Conservation (phyloP, 176 grass and related monocot species). For the Musa acuminata region DNA sequence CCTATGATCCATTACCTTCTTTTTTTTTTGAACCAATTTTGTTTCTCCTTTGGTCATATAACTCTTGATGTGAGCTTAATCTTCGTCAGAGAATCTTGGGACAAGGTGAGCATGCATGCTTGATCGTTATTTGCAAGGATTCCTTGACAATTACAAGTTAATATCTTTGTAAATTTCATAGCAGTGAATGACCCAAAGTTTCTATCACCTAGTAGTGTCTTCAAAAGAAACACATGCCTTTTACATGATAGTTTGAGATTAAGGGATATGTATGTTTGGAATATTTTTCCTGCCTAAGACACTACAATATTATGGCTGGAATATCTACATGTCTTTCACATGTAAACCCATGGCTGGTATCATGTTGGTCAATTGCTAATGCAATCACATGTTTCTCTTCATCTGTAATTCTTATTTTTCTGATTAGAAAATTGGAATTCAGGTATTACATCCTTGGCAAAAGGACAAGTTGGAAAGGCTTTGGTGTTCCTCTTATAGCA, state of each 20-base stretch:
- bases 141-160: not conserved
- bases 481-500: constrained; percentile 73
- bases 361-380: not conserved
- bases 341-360: not conserved
- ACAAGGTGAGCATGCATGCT: not conserved
- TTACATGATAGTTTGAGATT: not conserved
- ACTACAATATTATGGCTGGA: not conserved
- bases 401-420: constrained; percentile 4
- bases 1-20: no score
- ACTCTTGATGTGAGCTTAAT: not conserved
- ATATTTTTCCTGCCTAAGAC: not conserved
- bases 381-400: not conserved
- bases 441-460: constrained; percentile 53
- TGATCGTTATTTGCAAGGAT: not conserved
- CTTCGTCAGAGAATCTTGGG: not conserved
- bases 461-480: constrained; percentile 53
- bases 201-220: not conserved
- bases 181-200: not conserved
- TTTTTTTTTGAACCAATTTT: not conserved
- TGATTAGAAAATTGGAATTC: constrained; percentile 14
- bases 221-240: not conserved
- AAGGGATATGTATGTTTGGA: not conserved
- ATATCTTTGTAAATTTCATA: not conserved
- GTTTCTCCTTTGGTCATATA: not conserved
- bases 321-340: not conserved